Conservation (phyloP, 1,139 yeast genomes). For the Suhomyces wounanorum region DNA sequence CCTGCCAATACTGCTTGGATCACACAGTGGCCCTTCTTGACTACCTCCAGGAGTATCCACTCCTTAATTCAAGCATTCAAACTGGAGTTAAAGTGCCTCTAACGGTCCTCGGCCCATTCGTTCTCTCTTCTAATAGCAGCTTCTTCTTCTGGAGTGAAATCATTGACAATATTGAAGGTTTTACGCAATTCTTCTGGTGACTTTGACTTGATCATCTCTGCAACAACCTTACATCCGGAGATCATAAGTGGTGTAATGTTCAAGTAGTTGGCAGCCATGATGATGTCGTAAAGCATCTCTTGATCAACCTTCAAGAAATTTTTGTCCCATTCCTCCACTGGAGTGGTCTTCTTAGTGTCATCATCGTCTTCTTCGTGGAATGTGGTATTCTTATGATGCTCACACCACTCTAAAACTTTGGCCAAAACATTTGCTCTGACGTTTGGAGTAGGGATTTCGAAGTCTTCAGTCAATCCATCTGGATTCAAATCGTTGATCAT, state of each 20-base stretch:
- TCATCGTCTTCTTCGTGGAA: conserved; percentile 75
- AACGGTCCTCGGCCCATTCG: conserved; percentile 99
- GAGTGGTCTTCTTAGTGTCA: conserved; percentile 73
- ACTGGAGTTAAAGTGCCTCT: conserved; percentile 13
- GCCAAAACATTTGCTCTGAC: conserved; percentile 84
- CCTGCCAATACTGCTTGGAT: neutral
- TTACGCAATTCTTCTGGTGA: conserved; percentile 95
- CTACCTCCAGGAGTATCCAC: neutral
- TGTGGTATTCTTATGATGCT: conserved; percentile 85
- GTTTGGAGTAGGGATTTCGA: conserved; percentile 91
- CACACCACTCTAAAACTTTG: conserved; percentile 96
- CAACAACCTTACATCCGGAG: conserved; percentile 96
- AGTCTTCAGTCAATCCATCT: conserved; percentile 60
- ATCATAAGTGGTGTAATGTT: conserved; percentile 92
- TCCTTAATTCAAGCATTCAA: neutral
- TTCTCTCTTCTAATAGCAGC: conserved; percentile 96
- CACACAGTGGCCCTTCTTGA: neutral
- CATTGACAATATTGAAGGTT: conserved; percentile 93
- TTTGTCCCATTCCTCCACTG: conserved; percentile 95
- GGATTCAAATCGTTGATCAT: conserved; percentile 82
- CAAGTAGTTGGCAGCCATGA: conserved; percentile 91
- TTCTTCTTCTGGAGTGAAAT: conserved; percentile 97
- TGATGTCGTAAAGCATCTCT: conserved; percentile 96
- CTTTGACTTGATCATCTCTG: conserved; percentile 97
- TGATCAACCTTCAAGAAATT: conserved; percentile 95